Conservation (phyloP, 2,329 filamentous ascomycete genomes). For the Diaporthe sp. region DNA sequence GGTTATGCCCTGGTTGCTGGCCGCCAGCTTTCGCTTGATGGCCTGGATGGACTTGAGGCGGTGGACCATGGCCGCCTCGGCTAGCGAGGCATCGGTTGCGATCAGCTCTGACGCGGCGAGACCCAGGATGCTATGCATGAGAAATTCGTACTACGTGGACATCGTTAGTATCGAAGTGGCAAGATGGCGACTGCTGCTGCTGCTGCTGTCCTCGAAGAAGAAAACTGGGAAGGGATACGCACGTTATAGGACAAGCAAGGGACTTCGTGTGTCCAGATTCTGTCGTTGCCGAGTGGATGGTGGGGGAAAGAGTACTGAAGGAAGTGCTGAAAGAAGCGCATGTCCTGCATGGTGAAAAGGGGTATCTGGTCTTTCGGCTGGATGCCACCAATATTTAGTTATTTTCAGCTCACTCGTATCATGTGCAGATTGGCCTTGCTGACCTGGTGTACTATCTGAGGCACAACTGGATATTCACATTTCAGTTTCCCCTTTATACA, state of each 20-base stretch:
- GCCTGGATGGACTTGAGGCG: constrained; percentile 74
- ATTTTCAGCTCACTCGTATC: background rate
- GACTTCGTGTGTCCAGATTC: constrained; percentile 76
- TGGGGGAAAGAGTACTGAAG: constrained; percentile 72
- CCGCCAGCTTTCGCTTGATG: constrained; percentile 67
- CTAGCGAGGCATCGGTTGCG: constrained; percentile 62
- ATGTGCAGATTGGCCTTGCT: background rate
- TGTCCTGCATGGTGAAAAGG: constrained; percentile 71
- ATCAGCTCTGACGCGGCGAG: constrained; percentile 76
- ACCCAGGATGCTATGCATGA: constrained; percentile 79
- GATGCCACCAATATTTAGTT: background rate
- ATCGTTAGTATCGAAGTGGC: constrained; percentile 21
- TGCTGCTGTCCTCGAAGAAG: background rate
- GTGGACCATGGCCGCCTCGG: constrained; percentile 71
- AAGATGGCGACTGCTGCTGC: background rate
- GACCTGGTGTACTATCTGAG: constrained; percentile 65
- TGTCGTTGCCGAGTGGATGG: constrained; percentile 74
- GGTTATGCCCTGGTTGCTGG: constrained; percentile 48
- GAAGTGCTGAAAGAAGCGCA: constrained; percentile 79
- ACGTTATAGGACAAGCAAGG: constrained; percentile 76
- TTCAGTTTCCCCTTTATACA: constrained; percentile 72
- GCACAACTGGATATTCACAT: constrained; percentile 71
- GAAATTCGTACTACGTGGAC: constrained; percentile 67
- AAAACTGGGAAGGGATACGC: constrained; percentile 43
- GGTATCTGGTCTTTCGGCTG: constrained; percentile 70